Evolutionary conservation across 345 rosid species (phyloP), one percentile per base, ranked within the genome.

Genomic region (Salix viminalis): DNA sequence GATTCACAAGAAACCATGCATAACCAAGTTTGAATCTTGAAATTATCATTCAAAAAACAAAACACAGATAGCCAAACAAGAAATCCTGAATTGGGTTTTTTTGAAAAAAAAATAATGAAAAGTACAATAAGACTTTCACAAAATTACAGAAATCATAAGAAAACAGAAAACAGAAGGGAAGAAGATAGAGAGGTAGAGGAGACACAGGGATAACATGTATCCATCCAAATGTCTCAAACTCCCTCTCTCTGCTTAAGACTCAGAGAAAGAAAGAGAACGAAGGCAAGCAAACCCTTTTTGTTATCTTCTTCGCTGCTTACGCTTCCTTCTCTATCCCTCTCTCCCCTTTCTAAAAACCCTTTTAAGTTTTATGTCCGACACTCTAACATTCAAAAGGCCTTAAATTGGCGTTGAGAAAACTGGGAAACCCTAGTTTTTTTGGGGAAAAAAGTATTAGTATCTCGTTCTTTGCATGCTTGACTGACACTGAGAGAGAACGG

Each of bases 271-370:
- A 84, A 87, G 90, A 88, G 90, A 84, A 82, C 79, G 83, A 75
- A 85, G 80, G 88, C 88, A 79, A 85, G 85, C 86, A 68, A 81
- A 71, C 56, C 23, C 69, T 46, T 60, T 4, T 26, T 37, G 30
- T 32, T 28, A n/a, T 58, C 64, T 69, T 16, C 36, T 12, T 72
- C 7, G 28, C 50, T 30, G 84, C 89, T 82, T 81, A 37, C 94
- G 75, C 92, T 80, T 88, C 90, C 85, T 92, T 92, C 97, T 92
- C 94, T 85, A 87, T 81, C 97, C 83, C 87, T 89, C 97, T 89
- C 74, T 75, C 60, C 37, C 28, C 28, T 24, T 34, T 58, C 28
- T 58, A 58, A 58, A 23, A 58, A 23, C 24, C 28, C 14, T 58
- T 15, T 16, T 58, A 58, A 58, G 28, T 23, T 58, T 36, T 23